phyloP scores from a whole-genome alignment of 768 basidiomycete species.

The Gyrodon lividus region DNA sequence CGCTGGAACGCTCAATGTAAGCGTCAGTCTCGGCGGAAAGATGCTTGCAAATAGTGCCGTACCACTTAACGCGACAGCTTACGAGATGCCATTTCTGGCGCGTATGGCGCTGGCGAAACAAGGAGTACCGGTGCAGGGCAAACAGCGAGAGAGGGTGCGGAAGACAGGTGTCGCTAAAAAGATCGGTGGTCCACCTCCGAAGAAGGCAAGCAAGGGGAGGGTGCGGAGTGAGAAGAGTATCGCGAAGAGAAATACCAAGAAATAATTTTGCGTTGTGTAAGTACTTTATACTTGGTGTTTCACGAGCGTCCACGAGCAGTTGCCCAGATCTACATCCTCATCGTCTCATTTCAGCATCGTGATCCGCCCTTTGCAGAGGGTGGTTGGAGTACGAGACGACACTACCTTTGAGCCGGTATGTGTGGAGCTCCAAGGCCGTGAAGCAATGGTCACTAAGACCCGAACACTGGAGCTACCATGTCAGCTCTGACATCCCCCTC shows the following conservation, averaged over 20 bases:
- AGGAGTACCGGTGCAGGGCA: conserved; percentile 37
- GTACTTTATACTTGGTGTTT: too few relatives aligned
- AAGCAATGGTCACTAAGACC: too few relatives aligned
- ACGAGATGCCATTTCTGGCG: conserved; percentile 53
- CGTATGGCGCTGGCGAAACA: conserved; percentile 49
- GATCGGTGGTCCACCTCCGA: conserved; percentile 8
- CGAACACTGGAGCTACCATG: too few relatives aligned
- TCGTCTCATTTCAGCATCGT: too few relatives aligned
- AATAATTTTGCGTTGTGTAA: conserved; percentile 30
- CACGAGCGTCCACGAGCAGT: too few relatives aligned
- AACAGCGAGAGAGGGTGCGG: conserved; percentile 48
- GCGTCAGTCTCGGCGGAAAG: conserved; percentile 45
- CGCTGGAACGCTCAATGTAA: conserved; percentile 37
- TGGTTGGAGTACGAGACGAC: too few relatives aligned
- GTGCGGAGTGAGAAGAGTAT: conserved; percentile 54
- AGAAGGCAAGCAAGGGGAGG: conserved; percentile 41
- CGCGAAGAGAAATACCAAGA: conserved; percentile 58
- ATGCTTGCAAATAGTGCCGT: conserved; percentile 44
- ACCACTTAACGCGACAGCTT: conserved; percentile 50
- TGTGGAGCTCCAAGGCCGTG: too few relatives aligned
- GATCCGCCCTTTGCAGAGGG: too few relatives aligned
- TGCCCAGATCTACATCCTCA: too few relatives aligned
- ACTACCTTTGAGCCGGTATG: too few relatives aligned
- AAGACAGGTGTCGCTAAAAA: conserved; percentile 36
- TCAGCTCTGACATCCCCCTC: too few relatives aligned